phyloP scores from a whole-genome alignment of 495 filamentous ascomycete species.

The Bacidia gigantensis region DNA sequence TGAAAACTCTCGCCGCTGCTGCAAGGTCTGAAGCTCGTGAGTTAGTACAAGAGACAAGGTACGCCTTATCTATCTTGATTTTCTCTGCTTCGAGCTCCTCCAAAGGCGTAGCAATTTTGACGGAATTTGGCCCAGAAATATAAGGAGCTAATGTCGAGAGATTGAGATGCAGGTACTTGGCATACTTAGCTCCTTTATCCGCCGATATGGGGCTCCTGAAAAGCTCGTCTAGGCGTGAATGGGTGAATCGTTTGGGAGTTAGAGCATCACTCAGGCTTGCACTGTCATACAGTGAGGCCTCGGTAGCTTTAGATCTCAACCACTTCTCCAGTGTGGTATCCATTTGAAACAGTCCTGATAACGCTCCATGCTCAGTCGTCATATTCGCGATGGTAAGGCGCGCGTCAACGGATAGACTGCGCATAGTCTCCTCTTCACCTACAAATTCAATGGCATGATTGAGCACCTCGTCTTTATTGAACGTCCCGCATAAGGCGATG shows the following conservation, averaged over 20 bases:
- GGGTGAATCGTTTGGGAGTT: conserved; percentile 42
- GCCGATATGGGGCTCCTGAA: conserved; percentile 51
- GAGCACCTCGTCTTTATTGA: conserved; percentile 79
- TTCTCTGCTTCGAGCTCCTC: conserved; percentile 54
- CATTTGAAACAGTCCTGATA: conserved; percentile 57
- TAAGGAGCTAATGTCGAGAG: conserved; percentile 76
- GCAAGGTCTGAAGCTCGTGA: conserved; percentile 68
- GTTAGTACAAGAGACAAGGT: conserved; percentile 89
- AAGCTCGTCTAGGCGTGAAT: conserved; percentile 57
- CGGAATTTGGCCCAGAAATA: conserved; percentile 82
- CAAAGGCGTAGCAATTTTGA: conserved; percentile 74
- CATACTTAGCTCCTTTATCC: conserved; percentile 66
- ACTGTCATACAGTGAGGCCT: conserved; percentile 40
- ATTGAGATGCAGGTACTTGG: conserved; percentile 65
- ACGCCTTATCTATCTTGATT: conserved; percentile 74
- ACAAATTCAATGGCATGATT: conserved; percentile 90
- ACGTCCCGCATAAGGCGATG: conserved; percentile 73
- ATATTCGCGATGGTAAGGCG: conserved; percentile 84
- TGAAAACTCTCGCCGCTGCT: conserved; percentile 76
- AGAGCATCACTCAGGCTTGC: conserved; percentile 25
- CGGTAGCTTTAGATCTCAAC: conserved; percentile 64
- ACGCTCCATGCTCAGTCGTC: conserved; percentile 90
- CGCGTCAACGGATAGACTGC: conserved; percentile 60
- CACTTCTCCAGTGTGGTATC: conserved; percentile 61
- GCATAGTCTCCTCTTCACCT: conserved; percentile 64